phyloP scores from a whole-genome alignment of 208 protist genomes.

The Naegleria gruberi region DNA sequence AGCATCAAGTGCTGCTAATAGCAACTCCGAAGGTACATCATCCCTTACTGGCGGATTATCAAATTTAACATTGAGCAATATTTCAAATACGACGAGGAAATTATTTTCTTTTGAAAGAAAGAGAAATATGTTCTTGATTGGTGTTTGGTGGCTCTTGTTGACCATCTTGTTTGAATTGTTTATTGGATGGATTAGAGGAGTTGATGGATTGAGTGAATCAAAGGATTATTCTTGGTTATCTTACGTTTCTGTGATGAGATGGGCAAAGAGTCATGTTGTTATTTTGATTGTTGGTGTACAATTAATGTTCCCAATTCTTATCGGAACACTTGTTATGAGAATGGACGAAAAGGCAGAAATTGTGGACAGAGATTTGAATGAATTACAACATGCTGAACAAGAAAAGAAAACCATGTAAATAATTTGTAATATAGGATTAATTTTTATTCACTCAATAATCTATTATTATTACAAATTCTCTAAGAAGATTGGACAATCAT shows the following conservation, averaged over 20 bases:
- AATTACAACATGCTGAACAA: too few relatives aligned
- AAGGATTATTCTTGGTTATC: background rate
- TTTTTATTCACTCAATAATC: too few relatives aligned
- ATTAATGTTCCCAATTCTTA: background rate
- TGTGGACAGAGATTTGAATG: background rate
- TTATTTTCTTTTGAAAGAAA: background rate
- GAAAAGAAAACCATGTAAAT: too few relatives aligned
- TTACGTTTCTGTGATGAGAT: background rate
- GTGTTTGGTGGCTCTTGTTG: background rate
- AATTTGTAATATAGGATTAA: too few relatives aligned
- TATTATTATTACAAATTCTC: too few relatives aligned
- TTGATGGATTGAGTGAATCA: background rate
- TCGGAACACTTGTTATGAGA: background rate
- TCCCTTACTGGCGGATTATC: too few relatives aligned
- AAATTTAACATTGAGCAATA: too few relatives aligned
- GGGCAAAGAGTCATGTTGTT: background rate
- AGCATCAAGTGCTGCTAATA: too few relatives aligned
- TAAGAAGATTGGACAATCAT: too few relatives aligned
- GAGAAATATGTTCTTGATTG: background rate
- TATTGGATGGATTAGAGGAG: background rate
- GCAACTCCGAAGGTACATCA: too few relatives aligned
- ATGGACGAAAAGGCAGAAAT: background rate
- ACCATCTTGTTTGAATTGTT: background rate
- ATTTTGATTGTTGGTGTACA: background rate
- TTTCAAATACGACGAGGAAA: background rate